Evolutionary conservation across 192 early-diverging fungal species (phyloP).

Genomic region (Backusella sp.): DNA sequence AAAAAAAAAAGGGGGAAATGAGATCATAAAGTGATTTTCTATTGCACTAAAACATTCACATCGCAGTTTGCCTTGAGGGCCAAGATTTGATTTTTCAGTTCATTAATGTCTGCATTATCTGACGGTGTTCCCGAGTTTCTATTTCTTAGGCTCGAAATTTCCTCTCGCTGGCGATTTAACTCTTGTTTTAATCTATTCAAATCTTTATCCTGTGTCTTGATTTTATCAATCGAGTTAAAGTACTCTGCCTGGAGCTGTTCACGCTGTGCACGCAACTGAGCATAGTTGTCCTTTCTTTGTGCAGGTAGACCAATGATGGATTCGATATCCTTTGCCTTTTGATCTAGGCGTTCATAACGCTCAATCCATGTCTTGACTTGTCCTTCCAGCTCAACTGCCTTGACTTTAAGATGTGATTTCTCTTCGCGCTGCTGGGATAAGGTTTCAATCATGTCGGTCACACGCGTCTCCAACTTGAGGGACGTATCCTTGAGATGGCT

Average conservation of each 20-base stretch:
- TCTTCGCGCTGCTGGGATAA: slow-evolving; percentile 68
- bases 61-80: slow-evolving; percentile 50
- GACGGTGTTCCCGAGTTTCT: slow-evolving; percentile 24
- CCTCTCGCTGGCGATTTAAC: slow-evolving; percentile 57
- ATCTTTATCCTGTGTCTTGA: slow-evolving; percentile 61
- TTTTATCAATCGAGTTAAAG: slow-evolving; percentile 51
- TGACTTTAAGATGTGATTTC: slow-evolving; percentile 53
- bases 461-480: slow-evolving; percentile 92
- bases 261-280: slow-evolving; percentile 54
- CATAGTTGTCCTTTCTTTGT: slow-evolving; percentile 53
- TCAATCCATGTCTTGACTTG: slow-evolving; percentile 69
- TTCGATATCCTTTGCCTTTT: slow-evolving; percentile 52
- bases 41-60: not conserved
- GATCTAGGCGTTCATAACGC: slow-evolving; percentile 66
- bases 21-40: not conserved
- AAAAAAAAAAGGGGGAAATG: no score
- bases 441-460: slow-evolving; percentile 89
- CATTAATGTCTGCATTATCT: slow-evolving; percentile 57
- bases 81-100: slow-evolving; percentile 73
- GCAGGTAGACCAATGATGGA: slow-evolving; percentile 50
- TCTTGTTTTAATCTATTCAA: slow-evolving; percentile 59
- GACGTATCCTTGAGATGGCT: slow-evolving; percentile 93
- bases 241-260: slow-evolving; percentile 58
- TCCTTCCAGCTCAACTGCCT: slow-evolving; percentile 41
- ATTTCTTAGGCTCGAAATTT: slow-evolving; percentile 58